Percentiles rank a stretch among this genome's conserved stretches.
These are phyloP conservation scores for Kazachstania kunashirensis DNA, from an alignment of 805 yeast species.

Conservation along the genomic window DNA sequence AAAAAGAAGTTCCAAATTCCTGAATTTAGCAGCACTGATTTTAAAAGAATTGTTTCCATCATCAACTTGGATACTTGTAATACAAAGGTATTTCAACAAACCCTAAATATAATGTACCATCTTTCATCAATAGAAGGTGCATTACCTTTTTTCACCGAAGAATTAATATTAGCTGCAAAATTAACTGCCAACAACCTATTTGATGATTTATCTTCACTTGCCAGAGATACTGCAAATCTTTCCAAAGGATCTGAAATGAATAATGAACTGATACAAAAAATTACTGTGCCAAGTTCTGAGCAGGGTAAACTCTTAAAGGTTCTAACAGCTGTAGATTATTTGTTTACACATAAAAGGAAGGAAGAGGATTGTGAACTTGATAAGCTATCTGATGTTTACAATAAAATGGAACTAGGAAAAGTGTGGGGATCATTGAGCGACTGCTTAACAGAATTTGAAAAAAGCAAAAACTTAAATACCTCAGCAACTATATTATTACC, in stretches of 20 bases:
- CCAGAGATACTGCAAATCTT: constrained; percentile 35
- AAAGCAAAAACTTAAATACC: constrained; percentile 43
- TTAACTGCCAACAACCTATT: constrained; percentile 46
- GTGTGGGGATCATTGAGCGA: constrained; percentile 81
- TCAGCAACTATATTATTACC: constrained; percentile 79
- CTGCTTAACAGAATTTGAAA: constrained; percentile 55
- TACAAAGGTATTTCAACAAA: constrained; percentile 74
- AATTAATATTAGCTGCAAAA: constrained; percentile 56
- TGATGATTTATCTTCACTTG: constrained; percentile 43
- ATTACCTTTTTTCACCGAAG: constrained; percentile 53
- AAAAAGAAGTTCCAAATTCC: constrained; percentile 41
- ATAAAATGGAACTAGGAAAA: constrained; percentile 58
- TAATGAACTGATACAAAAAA: constrained; percentile 48
- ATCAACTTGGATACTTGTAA: constrained; percentile 77
- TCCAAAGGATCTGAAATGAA: constrained; percentile 38
- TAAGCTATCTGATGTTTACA: constrained; percentile 52
- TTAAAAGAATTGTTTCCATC: constrained; percentile 54
- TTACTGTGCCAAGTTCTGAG: constrained; percentile 72
- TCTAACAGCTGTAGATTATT: constrained; percentile 77
- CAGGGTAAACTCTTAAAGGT: constrained; percentile 83
- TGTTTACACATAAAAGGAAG: constrained; percentile 41
- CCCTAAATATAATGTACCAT: constrained; percentile 72
- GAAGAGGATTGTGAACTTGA: constrained; percentile 28
- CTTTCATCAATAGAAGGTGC: constrained; percentile 54
- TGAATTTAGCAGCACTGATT: constrained; percentile 48